A percentile compares a stretch with the other conserved stretches of the same genome.
Conservation (phyloP, 805 yeast species). For the Yamadazyma phyllophila region DNA sequence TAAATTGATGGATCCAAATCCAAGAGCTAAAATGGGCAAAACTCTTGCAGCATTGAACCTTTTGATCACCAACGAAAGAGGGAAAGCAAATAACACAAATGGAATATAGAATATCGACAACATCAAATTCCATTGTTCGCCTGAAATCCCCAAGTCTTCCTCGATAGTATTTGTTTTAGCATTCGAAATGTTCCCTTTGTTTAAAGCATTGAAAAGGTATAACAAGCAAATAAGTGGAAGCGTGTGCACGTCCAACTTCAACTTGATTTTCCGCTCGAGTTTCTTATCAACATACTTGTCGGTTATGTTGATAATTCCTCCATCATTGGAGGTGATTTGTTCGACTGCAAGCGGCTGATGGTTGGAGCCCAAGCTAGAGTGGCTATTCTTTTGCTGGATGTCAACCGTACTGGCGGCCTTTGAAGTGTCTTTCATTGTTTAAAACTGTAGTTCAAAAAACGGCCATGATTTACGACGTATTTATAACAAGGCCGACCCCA, state of each 20-base stretch:
- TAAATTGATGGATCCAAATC: constrained; percentile 43
- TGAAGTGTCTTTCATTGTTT: constrained; percentile 5
- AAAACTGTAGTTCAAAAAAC: neutral
- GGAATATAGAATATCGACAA: constrained; percentile 47
- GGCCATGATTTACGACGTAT: neutral
- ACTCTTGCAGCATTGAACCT: constrained; percentile 43
- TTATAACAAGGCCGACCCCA: neutral
- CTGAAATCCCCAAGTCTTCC: constrained; percentile 38
- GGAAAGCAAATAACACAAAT: constrained; percentile 45
- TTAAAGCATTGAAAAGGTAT: constrained; percentile 49
- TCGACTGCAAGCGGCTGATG: constrained; percentile 11
- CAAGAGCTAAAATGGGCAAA: constrained; percentile 44
- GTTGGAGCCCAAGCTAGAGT: constrained; percentile 6
- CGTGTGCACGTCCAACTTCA: constrained; percentile 44
- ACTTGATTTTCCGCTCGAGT: constrained; percentile 27
- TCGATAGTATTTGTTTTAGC: constrained; percentile 49
- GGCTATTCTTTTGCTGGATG: constrained; percentile 1
- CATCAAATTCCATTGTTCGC: constrained; percentile 45
- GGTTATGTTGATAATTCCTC: constrained; percentile 16
- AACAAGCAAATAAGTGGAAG: constrained; percentile 45
- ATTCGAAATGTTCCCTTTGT: constrained; percentile 49
- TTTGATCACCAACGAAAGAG: constrained; percentile 40
- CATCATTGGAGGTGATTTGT: constrained; percentile 17
- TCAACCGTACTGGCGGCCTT: constrained; percentile 2
- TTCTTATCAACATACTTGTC: constrained; percentile 15